Evolutionary conservation across 75 land plant genomes (phyloP).

Genomic region (Pinus taeda): DNA sequence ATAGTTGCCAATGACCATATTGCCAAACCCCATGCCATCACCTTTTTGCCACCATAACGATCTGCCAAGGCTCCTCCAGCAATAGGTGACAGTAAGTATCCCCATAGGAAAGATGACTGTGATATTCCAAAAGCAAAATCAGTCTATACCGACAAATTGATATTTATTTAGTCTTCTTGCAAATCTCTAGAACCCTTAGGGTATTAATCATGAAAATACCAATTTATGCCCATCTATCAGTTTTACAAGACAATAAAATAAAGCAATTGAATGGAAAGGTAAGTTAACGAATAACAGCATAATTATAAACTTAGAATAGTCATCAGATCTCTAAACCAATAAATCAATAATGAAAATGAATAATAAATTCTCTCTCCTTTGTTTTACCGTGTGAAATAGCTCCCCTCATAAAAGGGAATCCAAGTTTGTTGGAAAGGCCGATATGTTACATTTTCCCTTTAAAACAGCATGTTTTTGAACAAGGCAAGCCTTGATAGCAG

Average conservation of each 20-base stretch:
- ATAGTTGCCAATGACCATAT: constrained; percentile 89
- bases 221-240: neutral
- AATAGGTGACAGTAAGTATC: constrained; percentile 83
- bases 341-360: neutral
- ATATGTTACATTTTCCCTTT: too few species aligned
- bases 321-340: neutral
- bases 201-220: neutral
- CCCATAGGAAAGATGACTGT: constrained; percentile 98
- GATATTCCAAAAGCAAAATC: constrained; percentile 5
- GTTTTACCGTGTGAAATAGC: neutral
- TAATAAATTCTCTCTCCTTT: neutral
- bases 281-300: neutral
- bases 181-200: neutral
- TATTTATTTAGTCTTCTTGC: neutral
- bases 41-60: constrained; percentile 81
- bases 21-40: constrained; percentile 83
- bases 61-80: constrained; percentile 89
- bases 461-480: neutral
- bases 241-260: neutral
- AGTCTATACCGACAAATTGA: neutral
- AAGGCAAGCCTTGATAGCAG: neutral
- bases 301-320: neutral
- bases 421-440: too few species aligned
- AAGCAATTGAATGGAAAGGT: neutral
- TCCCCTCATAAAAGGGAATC: neutral